These are phyloP conservation scores for Suillus brevipes DNA, from an alignment of 768 basidiomycete species.

Conservation along the genomic window DNA sequence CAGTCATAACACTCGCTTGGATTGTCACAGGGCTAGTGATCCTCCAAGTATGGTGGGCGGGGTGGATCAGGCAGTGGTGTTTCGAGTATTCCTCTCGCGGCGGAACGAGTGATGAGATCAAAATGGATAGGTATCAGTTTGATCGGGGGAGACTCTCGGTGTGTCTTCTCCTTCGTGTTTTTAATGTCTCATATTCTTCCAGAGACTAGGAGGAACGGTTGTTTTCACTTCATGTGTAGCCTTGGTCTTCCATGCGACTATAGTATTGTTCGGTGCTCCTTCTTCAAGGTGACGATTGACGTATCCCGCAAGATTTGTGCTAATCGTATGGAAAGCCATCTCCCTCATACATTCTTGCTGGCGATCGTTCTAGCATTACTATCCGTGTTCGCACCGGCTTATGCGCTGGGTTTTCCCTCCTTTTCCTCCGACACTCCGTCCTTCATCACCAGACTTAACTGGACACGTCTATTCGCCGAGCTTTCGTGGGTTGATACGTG, in stretches of 20 bases:
- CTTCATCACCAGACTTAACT: slow-evolving; percentile 58
- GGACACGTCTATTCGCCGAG: slow-evolving; percentile 81
- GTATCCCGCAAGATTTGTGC: background rate
- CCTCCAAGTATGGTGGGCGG: slow-evolving; percentile 72
- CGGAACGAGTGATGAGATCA: slow-evolving; percentile 44
- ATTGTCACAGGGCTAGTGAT: slow-evolving; percentile 53
- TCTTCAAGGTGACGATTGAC: slow-evolving; percentile 49
- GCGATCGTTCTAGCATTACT: slow-evolving; percentile 69
- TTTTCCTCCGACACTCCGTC: slow-evolving; percentile 43
- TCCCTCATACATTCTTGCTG: slow-evolving; percentile 64
- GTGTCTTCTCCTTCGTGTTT: slow-evolving; percentile 22
- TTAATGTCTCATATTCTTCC: slow-evolving; percentile 8
- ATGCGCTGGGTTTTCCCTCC: slow-evolving; percentile 65
- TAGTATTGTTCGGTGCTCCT: slow-evolving; percentile 79
- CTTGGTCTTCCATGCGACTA: slow-evolving; percentile 44
- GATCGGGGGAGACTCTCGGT: slow-evolving; percentile 42
- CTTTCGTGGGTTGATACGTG: slow-evolving; percentile 58
- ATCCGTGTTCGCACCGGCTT: slow-evolving; percentile 64
- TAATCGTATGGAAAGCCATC: slow-evolving; percentile 39
- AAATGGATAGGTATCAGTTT: slow-evolving; percentile 41
- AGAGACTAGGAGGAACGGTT: slow-evolving; percentile 56
- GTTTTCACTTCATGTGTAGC: slow-evolving; percentile 53
- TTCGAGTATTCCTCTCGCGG: slow-evolving; percentile 42
- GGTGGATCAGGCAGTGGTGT: slow-evolving; percentile 62
- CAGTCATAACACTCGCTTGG: slow-evolving; percentile 58